Base-by-base conservation (phyloP, 257 asterid genomes). In the Nicotiana attenuata region DNA sequence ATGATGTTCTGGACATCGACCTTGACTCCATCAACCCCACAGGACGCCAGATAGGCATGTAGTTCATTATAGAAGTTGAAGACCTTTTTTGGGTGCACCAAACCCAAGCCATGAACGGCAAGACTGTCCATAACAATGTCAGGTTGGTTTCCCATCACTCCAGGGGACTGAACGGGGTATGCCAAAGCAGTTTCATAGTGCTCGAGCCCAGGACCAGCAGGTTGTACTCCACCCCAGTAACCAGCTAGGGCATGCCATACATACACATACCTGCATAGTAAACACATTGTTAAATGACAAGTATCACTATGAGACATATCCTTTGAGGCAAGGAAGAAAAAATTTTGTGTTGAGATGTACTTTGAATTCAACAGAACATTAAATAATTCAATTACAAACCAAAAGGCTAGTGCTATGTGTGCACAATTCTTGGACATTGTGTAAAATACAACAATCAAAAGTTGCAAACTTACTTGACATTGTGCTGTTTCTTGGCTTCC, bases 231-330 rank as follows among this genome's bases (percentile, higher is more conserved):
- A 8, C 99, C 99, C 99, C 98, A 95, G 88, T 95, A 95, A 35
- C 99, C 99, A 0, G 97, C 98, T n/a, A 95, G 85, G 76, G 99
- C 98, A 31, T 94, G 98, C 98, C 98, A 94, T n/a, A 86, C 97
- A 15, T 91, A 95, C 3, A 93, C 95, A 45, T 82, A 88, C 85
- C 98, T 94, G 88, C 66, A 84, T 73, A 73, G 60, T 19, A 73
- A 47, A 24, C 8, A 73, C 29, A 22, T 45, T 15, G 3, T 71
- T 45, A 45, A 22, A 71, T 22, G 14, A 8, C 26, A 71, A 7
- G 60, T 14, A 24, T 14, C 63, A 47, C 41, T 73, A 45, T 60
- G 15, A 13, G 52, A 71, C 59, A 73, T 41, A 73, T 73, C 41
- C 79, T 24, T 13, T 73, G 38, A 47, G 38, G 15, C 6, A 22